Evolutionary conservation across 2,329 filamentous ascomycete species (phyloP), one percentile per base, ranked within the genome.

Genomic region (Fusarium illudens): DNA sequence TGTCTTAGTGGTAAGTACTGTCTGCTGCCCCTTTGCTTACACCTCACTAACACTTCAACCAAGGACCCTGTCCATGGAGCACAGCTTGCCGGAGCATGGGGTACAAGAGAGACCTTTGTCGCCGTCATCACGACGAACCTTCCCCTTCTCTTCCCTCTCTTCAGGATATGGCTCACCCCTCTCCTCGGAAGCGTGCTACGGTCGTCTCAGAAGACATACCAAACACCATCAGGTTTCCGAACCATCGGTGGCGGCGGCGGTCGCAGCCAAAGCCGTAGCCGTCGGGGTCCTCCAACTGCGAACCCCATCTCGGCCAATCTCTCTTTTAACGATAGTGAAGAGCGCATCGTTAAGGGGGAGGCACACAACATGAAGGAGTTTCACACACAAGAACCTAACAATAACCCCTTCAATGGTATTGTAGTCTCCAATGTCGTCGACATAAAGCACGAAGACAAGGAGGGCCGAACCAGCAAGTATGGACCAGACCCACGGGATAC

Each of bases 261-360:
- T 8, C 67, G 75, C 19, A 72, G 71, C 37, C 68, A 70, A 27
- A 75, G 72, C 20, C 74, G 73, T 2, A 77, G 75, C 10, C 68
- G 75, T n/a, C 72, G 75, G 6, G 76, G 75, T 4, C 75, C 76
- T 8, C 70, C 71, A 1, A 79, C 71, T 11, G 72, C 68, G 0
- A 77, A 81, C 49, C 77, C 77, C 4, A 77, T 79, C 30, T 79
- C 78, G 2, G 70, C 60, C 57, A 75, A 77, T 29, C 60, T 81
- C 53, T 79, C 80, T 2, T 79, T 81, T 63, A 82, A 71, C 15
- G 79, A 70, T 11, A 76, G 75, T 36, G 75, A 76, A 73, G 75
- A 82, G 73, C 68, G 77, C 1, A 83, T 84, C 15, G 76, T 84
- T n/a, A 77, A 78, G 22, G 74, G 81, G 4, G 81, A 81, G 61